Percentiles rank a stretch among this genome's conserved stretches.
phyloP scores from a whole-genome alignment of 2,329 filamentous ascomycete genomes.

The Didymella keratinophila region DNA sequence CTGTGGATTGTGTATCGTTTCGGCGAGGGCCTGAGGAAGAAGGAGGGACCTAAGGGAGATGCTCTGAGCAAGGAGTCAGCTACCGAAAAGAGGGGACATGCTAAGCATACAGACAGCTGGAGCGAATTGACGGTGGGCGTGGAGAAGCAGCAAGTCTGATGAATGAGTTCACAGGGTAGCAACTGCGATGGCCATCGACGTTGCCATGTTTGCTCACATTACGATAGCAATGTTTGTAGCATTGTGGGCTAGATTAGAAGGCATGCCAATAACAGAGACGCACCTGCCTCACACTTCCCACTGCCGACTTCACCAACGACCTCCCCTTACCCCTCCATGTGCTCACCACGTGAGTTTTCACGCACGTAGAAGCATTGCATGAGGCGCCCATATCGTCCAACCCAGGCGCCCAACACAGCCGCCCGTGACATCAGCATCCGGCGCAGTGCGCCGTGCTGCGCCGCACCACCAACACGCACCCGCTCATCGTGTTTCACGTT shows the following conservation, averaged over 20 bases:
- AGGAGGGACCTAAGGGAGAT: background rate
- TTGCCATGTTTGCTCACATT: background rate
- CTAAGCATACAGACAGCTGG: background rate
- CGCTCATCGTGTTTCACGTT: constrained; percentile 11
- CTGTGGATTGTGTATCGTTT: constrained; percentile 1
- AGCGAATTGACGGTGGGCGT: background rate
- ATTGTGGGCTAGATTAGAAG: background rate
- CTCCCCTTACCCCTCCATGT: background rate
- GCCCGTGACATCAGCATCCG: constrained; percentile 10
- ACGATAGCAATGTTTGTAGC: background rate
- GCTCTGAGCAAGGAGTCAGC: background rate
- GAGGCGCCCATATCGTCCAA: constrained; percentile 21
- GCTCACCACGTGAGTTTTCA: background rate
- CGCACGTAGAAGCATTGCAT: constrained; percentile 14
- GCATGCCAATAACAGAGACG: background rate
- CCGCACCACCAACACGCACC: constrained; percentile 16
- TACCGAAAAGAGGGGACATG: background rate
- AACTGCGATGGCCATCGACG: background rate
- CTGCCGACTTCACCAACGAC: background rate
- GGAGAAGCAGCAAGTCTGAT: background rate
- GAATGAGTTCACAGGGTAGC: background rate
- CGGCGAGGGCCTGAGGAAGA: background rate
- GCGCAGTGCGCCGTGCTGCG: constrained; percentile 19
- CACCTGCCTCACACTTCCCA: background rate
- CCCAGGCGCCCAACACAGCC: constrained; percentile 16